Evolutionary conservation across 805 yeast genomes (phyloP), one percentile per base, ranked within the genome.

Genomic region (Candida peoriensis): DNA sequence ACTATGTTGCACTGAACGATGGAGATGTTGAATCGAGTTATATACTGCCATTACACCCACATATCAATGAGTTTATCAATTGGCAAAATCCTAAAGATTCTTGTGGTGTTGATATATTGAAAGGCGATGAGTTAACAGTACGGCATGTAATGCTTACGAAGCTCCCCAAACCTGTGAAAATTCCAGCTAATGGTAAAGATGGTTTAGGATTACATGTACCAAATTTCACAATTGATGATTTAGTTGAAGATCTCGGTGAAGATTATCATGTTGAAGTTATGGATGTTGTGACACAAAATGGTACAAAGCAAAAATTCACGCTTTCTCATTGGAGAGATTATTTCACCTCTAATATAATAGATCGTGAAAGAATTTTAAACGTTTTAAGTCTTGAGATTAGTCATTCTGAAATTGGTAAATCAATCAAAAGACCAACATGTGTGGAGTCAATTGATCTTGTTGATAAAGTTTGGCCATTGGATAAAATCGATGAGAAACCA

Each of bases 221-320:
- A 0, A 48, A 57, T 4, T 61, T 84, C 25, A 68, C 76, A 7
- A 77, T 85, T 6, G 66, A 70, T 28, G 63, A 74, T 39, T 68
- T 85, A 0, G 63, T 81, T 0, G 68, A 70, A 5, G 51, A 66
- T 10, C 69, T 86, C 19, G 96, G 95, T 0, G 71, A 60, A 5
- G 81, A 78, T 24, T 60, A 61, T 4, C 70, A 70, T 1, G 71
- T 88, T 2, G 94, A 85, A 36, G 95, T 88, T 2, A 85, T 88
- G 90, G 96, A 88, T 54, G 95, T 86, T 4, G 66, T 82, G 16
- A 79, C 94, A 0, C 96, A 88, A 49, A 80, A 81, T 36, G 71
- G 76, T 24, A 51, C 65, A 10, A 76, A 53, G 28, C 49, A 50
- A 12, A 46, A 42, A 19, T 87, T 95, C 96, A 67, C 71, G 14